phyloP scores from a whole-genome alignment of 768 basidiomycete species.

The Agrocybe pediades region DNA sequence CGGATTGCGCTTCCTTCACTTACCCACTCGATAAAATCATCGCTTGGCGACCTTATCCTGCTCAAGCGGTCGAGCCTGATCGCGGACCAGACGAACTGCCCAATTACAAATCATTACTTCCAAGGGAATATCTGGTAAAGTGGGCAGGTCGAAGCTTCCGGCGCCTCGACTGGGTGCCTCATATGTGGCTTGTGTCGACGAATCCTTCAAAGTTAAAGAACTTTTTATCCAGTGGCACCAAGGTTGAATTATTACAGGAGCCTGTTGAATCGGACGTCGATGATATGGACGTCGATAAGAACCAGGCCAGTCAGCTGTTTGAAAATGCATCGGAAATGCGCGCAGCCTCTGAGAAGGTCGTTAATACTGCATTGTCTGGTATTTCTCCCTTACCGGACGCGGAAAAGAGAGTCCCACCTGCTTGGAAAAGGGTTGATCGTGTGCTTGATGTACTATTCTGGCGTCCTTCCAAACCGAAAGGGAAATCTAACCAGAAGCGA shows the following conservation, averaged over 20 bases:
- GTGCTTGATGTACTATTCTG: conserved; percentile 80
- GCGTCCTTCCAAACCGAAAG: conserved; percentile 37
- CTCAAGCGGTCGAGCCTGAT: conserved; percentile 57
- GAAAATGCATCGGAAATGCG: conserved; percentile 43
- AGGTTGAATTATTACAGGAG: conserved; percentile 62
- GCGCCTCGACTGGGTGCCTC: conserved; percentile 86
- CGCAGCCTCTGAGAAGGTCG: conserved; percentile 33
- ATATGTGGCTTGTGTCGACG: conserved; percentile 85
- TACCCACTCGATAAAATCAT: conserved; percentile 81
- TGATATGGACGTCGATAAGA: conserved; percentile 27
- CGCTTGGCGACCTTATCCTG: conserved; percentile 87
- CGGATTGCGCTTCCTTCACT: conserved; percentile 73
- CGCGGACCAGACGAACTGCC: conserved; percentile 35
- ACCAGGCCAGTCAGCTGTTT: conserved; percentile 28
- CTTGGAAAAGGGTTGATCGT: conserved; percentile 93
- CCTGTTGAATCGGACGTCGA: conserved; percentile 36
- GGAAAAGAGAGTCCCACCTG: conserved; percentile 66
- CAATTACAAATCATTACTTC: conserved; percentile 61
- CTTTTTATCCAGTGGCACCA: conserved; percentile 72
- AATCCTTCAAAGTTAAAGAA: conserved; percentile 68
- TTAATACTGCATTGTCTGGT: conserved; percentile 24
- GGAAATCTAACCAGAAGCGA: conserved; percentile 24
- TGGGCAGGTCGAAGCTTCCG: conserved; percentile 82
- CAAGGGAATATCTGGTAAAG: conserved; percentile 93
- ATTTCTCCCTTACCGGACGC: conserved; percentile 64